Evolutionary conservation across 1,284 basidiomycete genomes (phyloP).

Genomic region (Prillingera fragicola): DNA sequence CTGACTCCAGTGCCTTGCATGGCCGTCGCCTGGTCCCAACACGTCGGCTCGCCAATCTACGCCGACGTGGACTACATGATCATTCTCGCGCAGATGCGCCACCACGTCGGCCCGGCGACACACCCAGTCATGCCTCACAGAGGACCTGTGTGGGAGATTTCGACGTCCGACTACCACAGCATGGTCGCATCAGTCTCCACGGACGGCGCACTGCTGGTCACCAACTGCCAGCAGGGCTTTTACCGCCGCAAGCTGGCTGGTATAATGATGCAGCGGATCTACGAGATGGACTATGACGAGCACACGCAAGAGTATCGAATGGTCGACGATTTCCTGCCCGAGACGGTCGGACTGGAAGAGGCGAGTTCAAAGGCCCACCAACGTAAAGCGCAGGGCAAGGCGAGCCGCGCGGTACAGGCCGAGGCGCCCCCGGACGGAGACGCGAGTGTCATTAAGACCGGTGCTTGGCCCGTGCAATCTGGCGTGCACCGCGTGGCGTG

Average conservation of each 20-base stretch:
- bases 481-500: constrained; percentile 70
- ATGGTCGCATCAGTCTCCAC: constrained; percentile 72
- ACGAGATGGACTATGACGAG: constrained; percentile 76
- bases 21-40: constrained; percentile 31
- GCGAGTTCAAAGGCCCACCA: constrained; percentile 13
- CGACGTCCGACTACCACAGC: constrained; percentile 76
- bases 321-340: constrained; percentile 73
- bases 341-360: constrained; percentile 49
- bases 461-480: constrained; percentile 69
- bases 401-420: constrained; percentile 10
- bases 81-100: constrained; percentile 27
- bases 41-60: constrained; percentile 28
- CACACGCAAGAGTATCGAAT: constrained; percentile 67
- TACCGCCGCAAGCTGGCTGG: constrained; percentile 46
- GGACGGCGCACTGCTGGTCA: constrained; percentile 62
- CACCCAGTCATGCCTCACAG: constrained; percentile 26
- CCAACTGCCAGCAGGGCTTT: constrained; percentile 22
- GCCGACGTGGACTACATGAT: constrained; percentile 40
- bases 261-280: constrained; percentile 70
- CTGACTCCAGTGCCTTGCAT: constrained; percentile 30
- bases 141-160: constrained; percentile 71
- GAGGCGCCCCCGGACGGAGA: constrained; percentile 5
- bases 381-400: constrained; percentile 11
- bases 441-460: constrained; percentile 38
- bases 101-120: constrained; percentile 4